These are phyloP conservation scores for Clarkia xantiana DNA, from an alignment of 345 rosid species.

Conservation along the genomic window DNA sequence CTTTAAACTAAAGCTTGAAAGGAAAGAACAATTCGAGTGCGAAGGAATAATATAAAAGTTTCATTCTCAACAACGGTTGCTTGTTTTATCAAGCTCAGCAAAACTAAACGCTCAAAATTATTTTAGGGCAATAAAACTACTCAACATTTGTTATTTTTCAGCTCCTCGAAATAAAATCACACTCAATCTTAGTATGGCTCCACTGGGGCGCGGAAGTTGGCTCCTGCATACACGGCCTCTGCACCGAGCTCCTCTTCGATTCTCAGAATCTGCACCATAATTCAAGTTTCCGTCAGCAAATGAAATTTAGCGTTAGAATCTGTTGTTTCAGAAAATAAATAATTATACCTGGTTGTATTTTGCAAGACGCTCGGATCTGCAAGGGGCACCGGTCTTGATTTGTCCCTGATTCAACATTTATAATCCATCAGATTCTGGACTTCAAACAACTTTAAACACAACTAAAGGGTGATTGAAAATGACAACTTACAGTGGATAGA, in stretches of 20 bases:
- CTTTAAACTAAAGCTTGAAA: too few species aligned
- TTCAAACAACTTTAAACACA: background rate
- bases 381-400: constrained; percentile 58
- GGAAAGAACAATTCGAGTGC: too few species aligned
- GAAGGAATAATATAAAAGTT: too few species aligned
- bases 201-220: constrained; percentile 65
- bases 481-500: constrained; percentile 54
- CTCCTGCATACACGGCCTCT: constrained; percentile 76
- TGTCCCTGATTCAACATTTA: constrained; percentile 30
- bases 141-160: too few species aligned
- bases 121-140: too few species aligned
- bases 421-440: background rate
- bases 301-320: background rate
- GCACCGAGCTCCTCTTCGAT: constrained; percentile 84
- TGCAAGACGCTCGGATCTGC: constrained; percentile 64
- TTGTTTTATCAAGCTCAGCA: too few species aligned
- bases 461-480: background rate
- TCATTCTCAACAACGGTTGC: too few species aligned
- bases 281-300: background rate
- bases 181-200: constrained; percentile 40
- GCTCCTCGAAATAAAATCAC: too few species aligned
- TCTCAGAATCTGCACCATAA: constrained; percentile 46
- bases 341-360: constrained; percentile 51
- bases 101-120: too few species aligned
- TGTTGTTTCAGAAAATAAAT: too few species aligned